phyloP scores from a whole-genome alignment of 176 grass and related monocot genomes.

The Zoysia japonica region DNA sequence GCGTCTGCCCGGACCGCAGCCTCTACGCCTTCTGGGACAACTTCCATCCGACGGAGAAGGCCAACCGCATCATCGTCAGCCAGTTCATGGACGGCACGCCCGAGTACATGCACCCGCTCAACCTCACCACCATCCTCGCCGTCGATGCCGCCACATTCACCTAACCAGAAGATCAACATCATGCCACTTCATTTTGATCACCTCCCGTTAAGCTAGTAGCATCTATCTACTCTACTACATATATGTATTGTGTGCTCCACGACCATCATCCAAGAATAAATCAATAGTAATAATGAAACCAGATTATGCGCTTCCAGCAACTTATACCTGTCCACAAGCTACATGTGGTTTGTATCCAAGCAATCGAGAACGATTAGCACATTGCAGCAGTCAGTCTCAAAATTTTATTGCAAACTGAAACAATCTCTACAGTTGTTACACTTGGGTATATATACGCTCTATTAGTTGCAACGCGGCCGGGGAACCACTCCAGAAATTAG shows the following conservation, averaged over 20 bases:
- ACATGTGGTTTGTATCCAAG: background rate
- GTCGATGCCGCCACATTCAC: constrained; percentile 25
- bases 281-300: too few relatives aligned
- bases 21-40: constrained; percentile 71
- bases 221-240: too few relatives aligned
- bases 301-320: too few relatives aligned
- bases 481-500: constrained; percentile 40
- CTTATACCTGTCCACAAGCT: too few relatives aligned
- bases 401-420: constrained; percentile 40
- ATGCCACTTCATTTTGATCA: too few relatives aligned
- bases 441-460: constrained; percentile 8
- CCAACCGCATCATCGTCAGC: constrained; percentile 66
- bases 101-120: constrained; percentile 69
- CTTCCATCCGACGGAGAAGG: constrained; percentile 68
- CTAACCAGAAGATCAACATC: too few relatives aligned
- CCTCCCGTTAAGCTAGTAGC: too few relatives aligned
- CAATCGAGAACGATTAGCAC: background rate
- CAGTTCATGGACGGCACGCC: constrained; percentile 54
- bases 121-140: constrained; percentile 67
- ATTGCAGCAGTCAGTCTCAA: constrained; percentile 1
- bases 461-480: constrained; percentile 20
- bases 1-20: constrained; percentile 55
- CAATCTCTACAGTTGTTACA: constrained; percentile 35
- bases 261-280: too few relatives aligned
- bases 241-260: too few relatives aligned